A percentile compares a stretch with the other conserved stretches of the same genome.
These are phyloP conservation scores for Mycocentrospora acerina DNA, from an alignment of 2,329 filamentous ascomycete genomes.

Conservation along the genomic window DNA sequence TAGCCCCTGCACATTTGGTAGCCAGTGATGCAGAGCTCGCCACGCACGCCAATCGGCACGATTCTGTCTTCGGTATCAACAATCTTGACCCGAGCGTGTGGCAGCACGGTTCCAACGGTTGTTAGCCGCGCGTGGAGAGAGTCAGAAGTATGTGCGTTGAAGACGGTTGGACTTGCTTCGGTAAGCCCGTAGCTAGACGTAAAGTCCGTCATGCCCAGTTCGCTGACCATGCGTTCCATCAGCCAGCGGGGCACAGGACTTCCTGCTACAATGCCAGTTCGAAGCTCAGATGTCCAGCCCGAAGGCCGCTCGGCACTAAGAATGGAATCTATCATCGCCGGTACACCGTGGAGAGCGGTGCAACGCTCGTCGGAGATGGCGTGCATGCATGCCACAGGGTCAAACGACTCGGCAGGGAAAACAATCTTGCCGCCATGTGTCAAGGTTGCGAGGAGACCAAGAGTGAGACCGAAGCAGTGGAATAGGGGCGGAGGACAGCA, in stretches of 20 bases:
- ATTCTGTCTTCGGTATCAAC: constrained; percentile 66
- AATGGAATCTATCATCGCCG: constrained; percentile 78
- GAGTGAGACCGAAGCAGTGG: constrained; percentile 81
- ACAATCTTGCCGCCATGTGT: constrained; percentile 77
- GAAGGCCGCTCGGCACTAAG: constrained; percentile 51
- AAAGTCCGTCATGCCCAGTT: constrained; percentile 75
- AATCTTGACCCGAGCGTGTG: constrained; percentile 74
- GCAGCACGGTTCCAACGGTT: constrained; percentile 75
- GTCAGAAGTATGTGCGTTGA: constrained; percentile 77
- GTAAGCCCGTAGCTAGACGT: constrained; percentile 62
- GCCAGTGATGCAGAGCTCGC: constrained; percentile 76
- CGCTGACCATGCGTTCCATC: constrained; percentile 70
- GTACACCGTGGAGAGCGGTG: constrained; percentile 78
- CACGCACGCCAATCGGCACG: constrained; percentile 66
- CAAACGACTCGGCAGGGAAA: constrained; percentile 72
- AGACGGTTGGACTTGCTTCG: constrained; percentile 77
- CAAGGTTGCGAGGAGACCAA: constrained; percentile 70
- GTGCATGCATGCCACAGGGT: constrained; percentile 64
- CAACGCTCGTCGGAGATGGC: constrained; percentile 57
- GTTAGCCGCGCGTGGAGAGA: constrained; percentile 65
- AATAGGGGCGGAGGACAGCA: constrained; percentile 84
- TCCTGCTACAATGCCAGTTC: constrained; percentile 78
- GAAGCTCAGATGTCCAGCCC: constrained; percentile 51
- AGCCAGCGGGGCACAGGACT: constrained; percentile 73
- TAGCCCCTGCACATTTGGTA: constrained; percentile 71